These are phyloP conservation scores for Alternaria arborescens DNA, from an alignment of 2,329 filamentous ascomycete species.

Conservation along the genomic window DNA sequence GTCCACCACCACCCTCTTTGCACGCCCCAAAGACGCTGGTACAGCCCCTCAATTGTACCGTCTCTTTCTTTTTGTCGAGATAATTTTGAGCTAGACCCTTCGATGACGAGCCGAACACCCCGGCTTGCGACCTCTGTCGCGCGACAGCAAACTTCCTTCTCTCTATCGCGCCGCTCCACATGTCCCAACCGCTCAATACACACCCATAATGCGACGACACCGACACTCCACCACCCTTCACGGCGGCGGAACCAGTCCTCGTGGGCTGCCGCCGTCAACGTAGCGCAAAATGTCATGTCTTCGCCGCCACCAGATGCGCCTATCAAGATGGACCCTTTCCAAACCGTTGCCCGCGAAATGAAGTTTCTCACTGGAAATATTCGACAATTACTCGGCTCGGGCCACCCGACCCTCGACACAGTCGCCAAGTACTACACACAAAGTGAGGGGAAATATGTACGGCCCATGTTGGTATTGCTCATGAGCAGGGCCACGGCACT, in stretches of 20 bases:
- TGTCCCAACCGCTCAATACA: slow-evolving; percentile 30
- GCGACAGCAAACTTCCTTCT: slow-evolving; percentile 29
- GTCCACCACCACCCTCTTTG: slow-evolving; percentile 13
- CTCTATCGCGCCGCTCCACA: slow-evolving; percentile 30
- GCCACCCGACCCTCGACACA: slow-evolving; percentile 91
- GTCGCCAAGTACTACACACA: slow-evolving; percentile 98
- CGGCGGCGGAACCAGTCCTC: slow-evolving; percentile 66
- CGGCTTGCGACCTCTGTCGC: slow-evolving; percentile 47
- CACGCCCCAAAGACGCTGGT: slow-evolving; percentile 12
- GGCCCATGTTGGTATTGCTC: slow-evolving; percentile 90
- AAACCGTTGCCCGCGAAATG: slow-evolving; percentile 94
- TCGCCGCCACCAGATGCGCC: slow-evolving; percentile 68
- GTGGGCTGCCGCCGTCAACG: slow-evolving; percentile 76
- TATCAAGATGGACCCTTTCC: slow-evolving; percentile 84
- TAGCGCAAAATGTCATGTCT: slow-evolving; percentile 73
- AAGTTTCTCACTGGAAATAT: slow-evolving; percentile 95
- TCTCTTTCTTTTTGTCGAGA: slow-evolving; percentile 2
- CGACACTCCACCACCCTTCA: slow-evolving; percentile 49
- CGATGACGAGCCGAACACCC: slow-evolving; percentile 48
- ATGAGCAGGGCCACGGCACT: slow-evolving; percentile 95
- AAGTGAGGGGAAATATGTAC: slow-evolving; percentile 94
- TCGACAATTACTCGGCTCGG: slow-evolving; percentile 88
- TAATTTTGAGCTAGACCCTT: slow-evolving; percentile 2
- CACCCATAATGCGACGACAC: slow-evolving; percentile 21
- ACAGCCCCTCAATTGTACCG: slow-evolving; percentile 37